phyloP scores from a whole-genome alignment of 2,329 filamentous ascomycete genomes.

The Aspergillus sp. region DNA sequence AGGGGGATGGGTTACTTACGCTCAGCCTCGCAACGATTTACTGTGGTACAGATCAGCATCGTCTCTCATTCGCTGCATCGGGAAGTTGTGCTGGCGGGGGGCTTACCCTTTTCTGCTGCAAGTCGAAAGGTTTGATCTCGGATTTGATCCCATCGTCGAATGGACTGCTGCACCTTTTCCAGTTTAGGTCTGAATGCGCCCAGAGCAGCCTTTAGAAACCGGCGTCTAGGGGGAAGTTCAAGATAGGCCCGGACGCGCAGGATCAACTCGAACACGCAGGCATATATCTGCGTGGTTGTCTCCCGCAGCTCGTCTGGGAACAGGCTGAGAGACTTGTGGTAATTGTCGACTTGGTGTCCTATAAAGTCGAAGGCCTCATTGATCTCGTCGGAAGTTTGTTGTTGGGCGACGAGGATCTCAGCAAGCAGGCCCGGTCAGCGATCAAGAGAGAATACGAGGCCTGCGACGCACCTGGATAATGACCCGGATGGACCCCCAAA shows the following conservation, averaged over 20 bases:
- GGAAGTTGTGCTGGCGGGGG: too few relatives aligned
- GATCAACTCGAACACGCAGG: not conserved
- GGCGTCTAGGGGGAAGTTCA: not conserved
- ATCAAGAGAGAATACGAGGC: not conserved
- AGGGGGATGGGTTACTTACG: too few relatives aligned
- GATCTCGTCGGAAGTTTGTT: not conserved
- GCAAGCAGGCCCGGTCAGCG: not conserved
- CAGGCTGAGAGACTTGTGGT: not conserved
- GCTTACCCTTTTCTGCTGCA: not conserved
- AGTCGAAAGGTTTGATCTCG: not conserved
- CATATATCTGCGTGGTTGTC: not conserved
- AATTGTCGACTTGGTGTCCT: not conserved
- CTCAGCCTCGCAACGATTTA: too few relatives aligned
- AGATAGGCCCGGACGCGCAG: not conserved
- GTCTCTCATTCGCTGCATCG: too few relatives aligned
- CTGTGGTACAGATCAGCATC: too few relatives aligned
- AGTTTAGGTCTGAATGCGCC: not conserved
- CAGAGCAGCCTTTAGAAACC: not conserved
- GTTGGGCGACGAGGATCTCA: not conserved
- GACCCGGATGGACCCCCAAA: not conserved
- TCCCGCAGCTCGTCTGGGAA: not conserved
- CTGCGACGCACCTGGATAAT: not conserved
- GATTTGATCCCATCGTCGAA: not conserved
- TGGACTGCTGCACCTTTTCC: not conserved
- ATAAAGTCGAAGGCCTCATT: not conserved